Base-by-base conservation (phyloP, 257 asterid species). In the Striga asiatica region DNA sequence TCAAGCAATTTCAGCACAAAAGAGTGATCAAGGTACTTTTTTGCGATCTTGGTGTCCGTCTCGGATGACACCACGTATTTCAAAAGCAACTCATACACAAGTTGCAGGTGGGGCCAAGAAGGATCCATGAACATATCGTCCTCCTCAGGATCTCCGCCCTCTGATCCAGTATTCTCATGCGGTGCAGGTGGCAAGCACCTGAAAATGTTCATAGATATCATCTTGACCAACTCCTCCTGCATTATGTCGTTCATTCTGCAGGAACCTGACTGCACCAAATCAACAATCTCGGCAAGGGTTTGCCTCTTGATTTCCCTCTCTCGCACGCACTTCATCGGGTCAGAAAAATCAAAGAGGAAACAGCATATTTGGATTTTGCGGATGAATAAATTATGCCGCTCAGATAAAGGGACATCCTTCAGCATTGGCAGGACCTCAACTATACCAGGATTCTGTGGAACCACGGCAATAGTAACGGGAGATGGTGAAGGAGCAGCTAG, bases 301-400 rank as follows among this genome's bases (percentile, higher is more conserved):
- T 85, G 97, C 73, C 94, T 73, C 82, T 82, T 88, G 70, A 84
- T 82, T 80, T 88, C 95, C 82, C 79, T 84, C 69, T 89, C 94
- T 0, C 89, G 82, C 0, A 71, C 73, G 12, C 71, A 75, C 66
- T 76, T 85, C 61, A 71, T 62, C 1, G 84, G 68, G 39, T 89
- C 94, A 1, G 71, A 9, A 76, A 82, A 89, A 67, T 89, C 87
- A 64, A 81, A 89, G 27, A 73, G 54, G 65, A 69, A 49, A 43
- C 95, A 76, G 54, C 97, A 89, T 10, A 72, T 76, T 54, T 78
- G 92, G 41, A 85, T 79, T 68, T 89, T 89, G 21, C 74, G 70
- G 31, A 85, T 73, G 72, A 89, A 89, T 32, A 89, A 51, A 52
- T 71, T 65, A 28, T 89, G 97, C 3, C 94, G 75, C 19, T 89